Base-by-base conservation (phyloP, 345 rosid species). In the Geranium rotundifolium region DNA sequence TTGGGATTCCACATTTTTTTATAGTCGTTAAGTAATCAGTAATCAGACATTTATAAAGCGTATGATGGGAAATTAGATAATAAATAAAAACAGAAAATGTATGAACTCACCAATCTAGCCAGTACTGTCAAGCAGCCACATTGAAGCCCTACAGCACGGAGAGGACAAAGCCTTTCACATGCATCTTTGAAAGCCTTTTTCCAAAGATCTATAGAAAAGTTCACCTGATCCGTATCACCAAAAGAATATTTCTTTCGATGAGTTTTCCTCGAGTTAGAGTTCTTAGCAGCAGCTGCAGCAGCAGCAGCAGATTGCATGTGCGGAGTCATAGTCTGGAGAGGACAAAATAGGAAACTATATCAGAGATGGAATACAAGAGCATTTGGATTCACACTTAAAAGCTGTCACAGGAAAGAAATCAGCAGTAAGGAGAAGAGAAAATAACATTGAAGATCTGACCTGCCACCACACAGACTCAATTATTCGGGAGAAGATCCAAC, bases 381-480 rank as follows among this genome's bases (percentile, higher is more conserved):
- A 15, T 61, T 63, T 30, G 50, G 39, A 13, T 6, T 49, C 59
- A 41, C 4, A 59, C 10, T 15, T 59, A 30, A 23, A 23, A 7
- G 10, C 8, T 59, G 12, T 59, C 4, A 19, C 1, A 13, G 19
- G 10, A n/a, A n/a, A 19, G 19, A 56, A 56, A 1, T n/a, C 23
- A 16, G 19, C 58, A n/a, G 23, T 7, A 7, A n/a, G 19, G 58
- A 56, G 23, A 56, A 56, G 58, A 16, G 62, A 58, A 1, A 17
- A 59, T 19, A 58, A 41, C 37, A 20, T 31, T 46, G 16, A 46
- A 7, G 56, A 20, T 3, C 39, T 70, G 55, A 91, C 97, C 97
- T 89, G 96, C 98, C 98, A 91, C 98, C 98, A 91, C 58, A 91
- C 82, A 15, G 92, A 91, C 65, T 87, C 89, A 8, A 91, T 81